A percentile compares a stretch with the other conserved stretches of the same genome.
phyloP scores from a whole-genome alignment of 768 basidiomycete genomes.

The Cystoderma amianthinum region DNA sequence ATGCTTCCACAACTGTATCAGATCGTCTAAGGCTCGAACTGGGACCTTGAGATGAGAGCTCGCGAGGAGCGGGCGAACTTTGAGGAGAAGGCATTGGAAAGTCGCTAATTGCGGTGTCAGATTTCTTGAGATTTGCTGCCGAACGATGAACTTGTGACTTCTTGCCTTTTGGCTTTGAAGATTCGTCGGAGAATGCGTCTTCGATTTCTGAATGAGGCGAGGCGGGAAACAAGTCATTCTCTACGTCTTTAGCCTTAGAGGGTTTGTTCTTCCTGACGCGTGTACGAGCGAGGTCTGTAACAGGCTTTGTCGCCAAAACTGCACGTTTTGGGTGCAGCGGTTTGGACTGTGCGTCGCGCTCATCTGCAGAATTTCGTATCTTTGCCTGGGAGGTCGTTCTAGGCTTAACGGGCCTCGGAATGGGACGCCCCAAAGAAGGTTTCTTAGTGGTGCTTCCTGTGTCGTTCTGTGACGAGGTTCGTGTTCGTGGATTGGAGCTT shows the following conservation, averaged over 20 bases:
- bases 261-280: background rate
- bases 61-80: background rate
- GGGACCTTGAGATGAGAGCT: background rate
- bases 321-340: background rate
- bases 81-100: background rate
- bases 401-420: background rate
- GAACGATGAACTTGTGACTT: too few relatives aligned
- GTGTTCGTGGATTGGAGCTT: background rate
- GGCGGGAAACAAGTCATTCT: background rate
- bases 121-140: too few relatives aligned
- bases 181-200: background rate
- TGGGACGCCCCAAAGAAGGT: too few relatives aligned
- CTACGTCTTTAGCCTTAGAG: background rate
- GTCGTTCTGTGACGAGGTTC: background rate
- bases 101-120: background rate
- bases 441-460: background rate
- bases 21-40: background rate
- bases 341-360: background rate
- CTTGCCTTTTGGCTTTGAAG: background rate
- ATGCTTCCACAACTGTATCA: background rate
- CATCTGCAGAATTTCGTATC: background rate
- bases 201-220: background rate
- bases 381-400: background rate
- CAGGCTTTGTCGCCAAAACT: background rate
- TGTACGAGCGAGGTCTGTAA: background rate